These are phyloP conservation scores for Pseudogymnoascus pannorum DNA, from an alignment of 2,329 filamentous ascomycete species.

Conservation along the genomic window DNA sequence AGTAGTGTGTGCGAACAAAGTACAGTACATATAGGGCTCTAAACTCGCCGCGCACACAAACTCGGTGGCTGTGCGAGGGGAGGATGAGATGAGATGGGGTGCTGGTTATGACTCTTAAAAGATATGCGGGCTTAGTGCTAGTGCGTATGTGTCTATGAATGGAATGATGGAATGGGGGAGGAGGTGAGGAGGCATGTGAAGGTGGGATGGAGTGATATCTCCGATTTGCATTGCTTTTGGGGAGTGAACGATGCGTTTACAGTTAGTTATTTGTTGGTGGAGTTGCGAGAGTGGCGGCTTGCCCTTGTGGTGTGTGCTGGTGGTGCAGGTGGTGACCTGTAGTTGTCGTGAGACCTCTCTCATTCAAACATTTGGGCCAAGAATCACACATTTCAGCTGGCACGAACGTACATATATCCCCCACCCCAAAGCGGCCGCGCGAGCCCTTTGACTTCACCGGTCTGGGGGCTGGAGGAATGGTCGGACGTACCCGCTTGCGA, in stretches of 20 bases:
- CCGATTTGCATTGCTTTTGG: too few species aligned
- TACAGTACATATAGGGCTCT: background rate
- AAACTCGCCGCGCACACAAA: background rate
- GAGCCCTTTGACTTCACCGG: background rate
- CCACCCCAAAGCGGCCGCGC: background rate
- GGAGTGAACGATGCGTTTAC: too few species aligned
- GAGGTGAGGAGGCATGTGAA: background rate
- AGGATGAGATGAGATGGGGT: background rate
- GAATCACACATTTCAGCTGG: background rate
- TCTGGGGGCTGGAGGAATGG: background rate
- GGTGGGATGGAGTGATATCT: too few species aligned
- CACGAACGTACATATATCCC: background rate
- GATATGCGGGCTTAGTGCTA: background rate
- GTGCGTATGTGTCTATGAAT: background rate
- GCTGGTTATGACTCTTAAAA: background rate
- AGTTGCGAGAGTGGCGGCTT: background rate
- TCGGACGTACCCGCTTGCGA: background rate
- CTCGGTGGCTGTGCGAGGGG: background rate
- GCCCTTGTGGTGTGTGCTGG: too few species aligned
- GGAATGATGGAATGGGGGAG: background rate
- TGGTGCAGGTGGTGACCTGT: too few species aligned
- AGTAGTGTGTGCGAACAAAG: background rate
- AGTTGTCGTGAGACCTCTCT: background rate
- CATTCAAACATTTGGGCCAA: background rate
- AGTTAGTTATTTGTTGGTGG: background rate